Base-by-base conservation (phyloP, 306 rosid species). In the Echinosophora koreensis region DNA sequence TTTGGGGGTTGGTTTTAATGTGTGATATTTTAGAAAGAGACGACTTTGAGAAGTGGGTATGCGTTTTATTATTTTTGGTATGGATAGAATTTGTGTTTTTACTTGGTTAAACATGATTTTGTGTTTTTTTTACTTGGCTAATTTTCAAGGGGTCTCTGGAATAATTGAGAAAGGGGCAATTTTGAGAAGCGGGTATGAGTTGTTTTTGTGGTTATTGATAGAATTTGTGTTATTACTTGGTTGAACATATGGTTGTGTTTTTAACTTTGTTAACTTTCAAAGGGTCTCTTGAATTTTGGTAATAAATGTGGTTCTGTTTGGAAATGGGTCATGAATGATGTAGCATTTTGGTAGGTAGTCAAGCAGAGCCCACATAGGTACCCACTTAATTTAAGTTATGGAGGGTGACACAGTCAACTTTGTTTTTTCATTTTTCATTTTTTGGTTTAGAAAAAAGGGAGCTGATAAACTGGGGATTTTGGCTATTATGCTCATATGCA, bases 401-500 rank as follows among this genome's bases (percentile, higher is more conserved):
- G 46, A 54, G 76, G 67, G 49, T 30, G 49, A 38, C 66, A 7
- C 65, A 1, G 44, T 35, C 41, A 56, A 14, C n/a, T 13, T 28
- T 39, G 28, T 50, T 9, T 2, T 10, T 44, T n/a, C n/a, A 22
- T 22, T 22, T 22, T 0, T 73, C n/a, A n/a, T 30, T 30, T 30
- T 73, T 27, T 32, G 51, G 10, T 52, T 15, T 15, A 16, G 41
- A 76, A 67, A 72, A 12, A 11, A 2, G 4, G 47, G 66, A 46
- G 52, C 39, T 72, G 38, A 27, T 81, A 22, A 28, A 54, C 56
- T 57, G n/a, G n/a, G n/a, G n/a, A n/a, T n/a, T n/a, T n/a, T 34
- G 22, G 51, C 57, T 35, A 13, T 18, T 83, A 30, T 71, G 72
- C 35, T 9, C 15, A 78, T 79, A 62, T 82, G 67, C 86, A 94